phyloP scores from a whole-genome alignment of 2,329 filamentous ascomycete genomes.

The Fusarium penzigii region DNA sequence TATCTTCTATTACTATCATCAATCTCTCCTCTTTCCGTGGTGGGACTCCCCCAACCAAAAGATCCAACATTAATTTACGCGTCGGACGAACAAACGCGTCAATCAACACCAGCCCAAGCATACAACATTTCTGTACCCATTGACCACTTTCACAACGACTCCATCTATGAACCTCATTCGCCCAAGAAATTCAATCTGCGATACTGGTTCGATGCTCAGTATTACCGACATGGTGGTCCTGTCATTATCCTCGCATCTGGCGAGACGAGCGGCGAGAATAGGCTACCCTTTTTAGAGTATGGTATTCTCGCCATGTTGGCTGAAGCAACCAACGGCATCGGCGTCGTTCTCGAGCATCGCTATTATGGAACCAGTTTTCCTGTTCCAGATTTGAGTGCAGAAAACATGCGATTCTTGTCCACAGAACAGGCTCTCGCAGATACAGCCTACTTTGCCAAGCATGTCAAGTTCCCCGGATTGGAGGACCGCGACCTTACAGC shows the following conservation, averaged over 20 bases:
- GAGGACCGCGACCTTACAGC: conserved; percentile 68
- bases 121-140: conserved; percentile 52
- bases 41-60: too few relatives aligned
- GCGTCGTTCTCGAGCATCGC: conserved; percentile 81
- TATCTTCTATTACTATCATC: too few relatives aligned
- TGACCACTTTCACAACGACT: conserved; percentile 83
- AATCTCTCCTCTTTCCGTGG: too few relatives aligned
- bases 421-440: conserved; percentile 84
- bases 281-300: conserved; percentile 73
- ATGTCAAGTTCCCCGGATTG: conserved; percentile 70
- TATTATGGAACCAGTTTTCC: conserved; percentile 83
- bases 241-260: conserved; percentile 77
- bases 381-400: conserved; percentile 61
- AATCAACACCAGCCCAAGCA: neutral
- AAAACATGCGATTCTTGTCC: conserved; percentile 77
- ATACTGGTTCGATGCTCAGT: conserved; percentile 80
- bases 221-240: conserved; percentile 77
- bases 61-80: too few relatives aligned
- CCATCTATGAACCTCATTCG: conserved; percentile 74
- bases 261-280: conserved; percentile 63
- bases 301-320: conserved; percentile 74
- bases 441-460: conserved; percentile 74
- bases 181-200: conserved; percentile 68
- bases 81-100: conserved; percentile 9
- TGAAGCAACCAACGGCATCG: conserved; percentile 70